A percentile compares a stretch with the other conserved stretches of the same genome.
phyloP scores from a whole-genome alignment of 2,329 filamentous ascomycete genomes.

The Camillea tinctor region DNA sequence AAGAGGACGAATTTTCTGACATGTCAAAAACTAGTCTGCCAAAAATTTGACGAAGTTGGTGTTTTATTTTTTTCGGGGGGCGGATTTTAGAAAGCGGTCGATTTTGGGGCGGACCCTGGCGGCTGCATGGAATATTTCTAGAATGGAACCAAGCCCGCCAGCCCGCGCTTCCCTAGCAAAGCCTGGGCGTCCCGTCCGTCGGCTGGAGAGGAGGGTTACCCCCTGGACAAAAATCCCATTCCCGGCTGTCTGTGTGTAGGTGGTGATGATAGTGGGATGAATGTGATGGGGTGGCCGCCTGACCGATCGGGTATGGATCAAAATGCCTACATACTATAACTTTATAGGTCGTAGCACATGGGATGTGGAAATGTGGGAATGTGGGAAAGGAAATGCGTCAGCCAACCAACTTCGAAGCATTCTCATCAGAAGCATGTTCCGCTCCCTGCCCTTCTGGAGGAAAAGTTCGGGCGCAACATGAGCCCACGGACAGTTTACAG shows the following conservation, averaged over 20 bases:
- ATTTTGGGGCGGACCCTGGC: not conserved
- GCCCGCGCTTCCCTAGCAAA: constrained; percentile 16
- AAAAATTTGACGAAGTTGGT: not conserved
- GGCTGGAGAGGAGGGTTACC: constrained; percentile 2
- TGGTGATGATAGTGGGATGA: not conserved
- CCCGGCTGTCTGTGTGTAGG: not conserved
- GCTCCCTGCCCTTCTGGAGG: not conserved
- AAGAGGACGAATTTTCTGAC: not conserved
- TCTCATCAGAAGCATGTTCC: not conserved
- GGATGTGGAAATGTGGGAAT: no score
- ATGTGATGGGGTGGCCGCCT: not conserved
- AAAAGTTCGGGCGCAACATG: constrained; percentile 11
- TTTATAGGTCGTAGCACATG: not conserved
- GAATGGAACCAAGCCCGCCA: constrained; percentile 15
- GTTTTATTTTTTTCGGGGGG: no score
- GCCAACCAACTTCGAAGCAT: not conserved
- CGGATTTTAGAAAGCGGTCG: not conserved
- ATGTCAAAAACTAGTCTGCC: not conserved
- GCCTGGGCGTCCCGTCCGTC: constrained; percentile 3
- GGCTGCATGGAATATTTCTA: constrained; percentile 32
- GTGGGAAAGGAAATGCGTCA: not conserved
- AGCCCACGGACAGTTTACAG: not conserved
- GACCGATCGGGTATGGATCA: not conserved
- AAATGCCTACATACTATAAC: not conserved
- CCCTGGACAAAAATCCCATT: not conserved